These are phyloP conservation scores for Diaporthe vaccinii DNA, from an alignment of 2,329 filamentous ascomycete genomes.

Conservation along the genomic window DNA sequence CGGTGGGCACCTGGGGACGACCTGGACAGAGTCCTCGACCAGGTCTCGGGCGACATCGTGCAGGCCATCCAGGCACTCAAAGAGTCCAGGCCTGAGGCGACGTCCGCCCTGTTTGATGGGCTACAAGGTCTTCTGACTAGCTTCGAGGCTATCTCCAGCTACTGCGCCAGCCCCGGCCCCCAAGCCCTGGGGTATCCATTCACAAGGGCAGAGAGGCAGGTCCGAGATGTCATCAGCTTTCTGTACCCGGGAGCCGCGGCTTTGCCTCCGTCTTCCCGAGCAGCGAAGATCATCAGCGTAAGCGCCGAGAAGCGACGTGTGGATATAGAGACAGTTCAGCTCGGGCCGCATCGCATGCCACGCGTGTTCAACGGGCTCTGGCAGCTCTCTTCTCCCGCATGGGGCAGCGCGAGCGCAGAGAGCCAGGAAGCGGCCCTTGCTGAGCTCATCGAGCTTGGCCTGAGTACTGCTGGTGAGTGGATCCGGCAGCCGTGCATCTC, in stretches of 20 bases:
- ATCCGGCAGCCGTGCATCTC: not conserved
- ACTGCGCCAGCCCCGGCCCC: conserved; percentile 42
- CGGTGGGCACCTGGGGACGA: conserved; percentile 45
- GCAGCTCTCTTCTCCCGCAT: conserved; percentile 50
- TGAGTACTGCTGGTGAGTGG: conserved; percentile 44
- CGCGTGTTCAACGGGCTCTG: conserved; percentile 50
- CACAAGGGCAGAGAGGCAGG: conserved; percentile 48
- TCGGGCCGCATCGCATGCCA: conserved; percentile 44
- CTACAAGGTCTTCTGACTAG: conserved; percentile 44
- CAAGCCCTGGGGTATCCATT: conserved; percentile 45
- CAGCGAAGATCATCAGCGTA: not conserved
- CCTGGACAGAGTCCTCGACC: conserved; percentile 45
- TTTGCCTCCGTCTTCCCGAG: not conserved
- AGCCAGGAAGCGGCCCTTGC: conserved; percentile 47
- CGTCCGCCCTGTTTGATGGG: conserved; percentile 41
- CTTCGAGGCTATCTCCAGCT: conserved; percentile 45
- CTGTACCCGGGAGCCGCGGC: conserved; percentile 45
- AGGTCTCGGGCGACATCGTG: conserved; percentile 52
- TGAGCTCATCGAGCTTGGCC: conserved; percentile 45
- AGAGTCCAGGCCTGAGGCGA: conserved; percentile 46
- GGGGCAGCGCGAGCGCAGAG: conserved; percentile 46
- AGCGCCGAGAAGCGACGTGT: not conserved
- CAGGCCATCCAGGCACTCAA: conserved; percentile 55
- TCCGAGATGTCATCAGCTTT: conserved; percentile 47
- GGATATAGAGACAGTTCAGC: conserved; percentile 44